phyloP scores from a whole-genome alignment of 306 rosid species.

The Sicyos baderoa region DNA sequence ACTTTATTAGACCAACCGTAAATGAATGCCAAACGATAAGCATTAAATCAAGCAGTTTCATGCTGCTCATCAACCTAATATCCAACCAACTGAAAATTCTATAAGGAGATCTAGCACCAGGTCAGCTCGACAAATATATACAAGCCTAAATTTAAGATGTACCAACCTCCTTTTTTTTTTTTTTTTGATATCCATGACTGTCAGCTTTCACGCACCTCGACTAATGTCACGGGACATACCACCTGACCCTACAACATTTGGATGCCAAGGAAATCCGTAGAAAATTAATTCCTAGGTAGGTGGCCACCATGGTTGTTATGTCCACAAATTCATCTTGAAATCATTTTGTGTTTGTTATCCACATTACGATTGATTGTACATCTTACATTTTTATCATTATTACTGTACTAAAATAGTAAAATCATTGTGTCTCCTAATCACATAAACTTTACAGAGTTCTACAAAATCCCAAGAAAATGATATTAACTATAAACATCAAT shows the following conservation, averaged over 20 bases:
- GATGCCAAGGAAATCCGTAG: no score
- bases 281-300: no score
- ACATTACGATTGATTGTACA: neutral
- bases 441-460: neutral
- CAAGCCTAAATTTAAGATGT: neutral
- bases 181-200: no score
- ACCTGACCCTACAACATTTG: no score
- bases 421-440: neutral
- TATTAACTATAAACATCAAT: neutral
- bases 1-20: neutral
- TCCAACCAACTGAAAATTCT: neutral
- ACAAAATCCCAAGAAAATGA: conserved; percentile 2
- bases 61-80: neutral
- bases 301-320: no score
- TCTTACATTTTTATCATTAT: neutral
- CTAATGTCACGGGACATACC: no score
- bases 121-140: neutral
- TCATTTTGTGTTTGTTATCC: neutral
- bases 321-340: neutral
- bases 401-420: neutral
- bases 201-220: no score
- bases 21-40: neutral
- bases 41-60: neutral
- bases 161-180: no score
- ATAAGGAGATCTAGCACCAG: neutral